A percentile compares a stretch with the other conserved stretches of the same genome.
Evolutionary conservation across 2,329 filamentous ascomycete species (phyloP).

Genomic region (Knoxdaviesia capensis): DNA sequence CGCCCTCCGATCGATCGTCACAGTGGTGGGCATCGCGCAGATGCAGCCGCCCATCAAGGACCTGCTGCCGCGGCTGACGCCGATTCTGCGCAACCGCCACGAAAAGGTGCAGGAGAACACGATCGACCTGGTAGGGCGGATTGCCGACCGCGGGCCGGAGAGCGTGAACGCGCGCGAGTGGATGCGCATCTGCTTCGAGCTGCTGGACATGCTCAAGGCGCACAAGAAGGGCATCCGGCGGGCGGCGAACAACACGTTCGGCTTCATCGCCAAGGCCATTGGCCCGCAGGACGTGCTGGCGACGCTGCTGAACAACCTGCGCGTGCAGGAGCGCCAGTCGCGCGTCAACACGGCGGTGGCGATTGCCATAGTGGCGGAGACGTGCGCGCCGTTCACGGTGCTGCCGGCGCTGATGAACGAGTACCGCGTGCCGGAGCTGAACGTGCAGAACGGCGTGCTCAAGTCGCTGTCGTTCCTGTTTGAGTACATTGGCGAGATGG

Average conservation of each 20-base stretch:
- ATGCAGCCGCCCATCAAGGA: slow-evolving; percentile 99
- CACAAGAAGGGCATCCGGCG: slow-evolving; percentile 98
- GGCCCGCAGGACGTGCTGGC: slow-evolving; percentile 93
- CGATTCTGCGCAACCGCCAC: slow-evolving; percentile 95
- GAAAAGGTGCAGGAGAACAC: slow-evolving; percentile 99
- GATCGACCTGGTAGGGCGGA: slow-evolving; percentile 92
- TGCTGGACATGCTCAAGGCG: slow-evolving; percentile 97
- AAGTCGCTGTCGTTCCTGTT: slow-evolving; percentile 95
- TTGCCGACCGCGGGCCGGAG: slow-evolving; percentile 90
- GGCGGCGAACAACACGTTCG: slow-evolving; percentile 97
- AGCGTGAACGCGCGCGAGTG: slow-evolving; percentile 93
- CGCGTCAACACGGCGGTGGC: slow-evolving; percentile 97
- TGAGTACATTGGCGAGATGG: slow-evolving; percentile 99
- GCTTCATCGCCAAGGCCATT: slow-evolving; percentile 98
- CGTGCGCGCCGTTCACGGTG: slow-evolving; percentile 93
- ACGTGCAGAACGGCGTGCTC: slow-evolving; percentile 95
- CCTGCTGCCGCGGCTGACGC: slow-evolving; percentile 79
- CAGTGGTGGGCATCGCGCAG: slow-evolving; percentile 89
- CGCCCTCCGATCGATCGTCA: slow-evolving; percentile 87
- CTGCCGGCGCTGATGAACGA: slow-evolving; percentile 99
- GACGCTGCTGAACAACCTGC: slow-evolving; percentile 85
- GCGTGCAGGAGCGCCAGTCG: slow-evolving; percentile 93
- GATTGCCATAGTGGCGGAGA: slow-evolving; percentile 96
- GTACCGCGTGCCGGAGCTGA: slow-evolving; percentile 92
- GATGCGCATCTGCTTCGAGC: slow-evolving; percentile 99